Evolutionary conservation across 108 stramenopile genomes (phyloP).

Genomic region (Parmales sp.): DNA sequence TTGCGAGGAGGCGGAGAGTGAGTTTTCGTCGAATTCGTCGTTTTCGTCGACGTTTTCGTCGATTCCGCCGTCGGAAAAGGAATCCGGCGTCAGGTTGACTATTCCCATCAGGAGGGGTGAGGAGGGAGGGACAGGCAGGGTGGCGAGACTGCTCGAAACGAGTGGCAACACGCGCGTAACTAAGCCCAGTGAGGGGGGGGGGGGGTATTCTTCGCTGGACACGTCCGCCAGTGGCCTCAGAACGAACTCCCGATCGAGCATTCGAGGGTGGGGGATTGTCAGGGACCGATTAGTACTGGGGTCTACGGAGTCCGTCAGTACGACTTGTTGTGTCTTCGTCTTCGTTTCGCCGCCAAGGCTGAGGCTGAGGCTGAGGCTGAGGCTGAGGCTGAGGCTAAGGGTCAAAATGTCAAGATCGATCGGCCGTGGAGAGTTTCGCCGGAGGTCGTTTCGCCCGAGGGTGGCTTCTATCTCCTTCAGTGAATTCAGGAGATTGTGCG

Average conservation of each 20-base stretch:
- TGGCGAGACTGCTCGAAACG: too few relatives aligned
- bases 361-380: background rate
- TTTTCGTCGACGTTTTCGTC: background rate
- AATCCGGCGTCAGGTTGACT: constrained; percentile 91
- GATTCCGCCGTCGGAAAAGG: constrained; percentile 89
- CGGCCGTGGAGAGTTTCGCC: constrained; percentile 70
- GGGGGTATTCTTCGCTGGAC: too few relatives aligned
- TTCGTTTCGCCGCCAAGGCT: constrained; percentile 11
- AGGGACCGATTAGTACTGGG: too few relatives aligned
- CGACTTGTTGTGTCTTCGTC: constrained; percentile 19
- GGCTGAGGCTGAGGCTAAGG: background rate
- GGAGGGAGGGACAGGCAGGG: too few relatives aligned
- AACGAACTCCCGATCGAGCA: constrained; percentile 84
- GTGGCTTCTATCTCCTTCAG: constrained; percentile 54
- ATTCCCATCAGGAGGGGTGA: constrained; percentile 89
- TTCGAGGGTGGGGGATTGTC: constrained; percentile 73
- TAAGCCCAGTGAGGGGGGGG: too few relatives aligned
- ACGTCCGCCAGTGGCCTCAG: constrained; percentile 76
- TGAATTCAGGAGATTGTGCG: constrained; percentile 38
- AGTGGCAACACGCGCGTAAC: too few relatives aligned
- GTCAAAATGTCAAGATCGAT: constrained; percentile 76
- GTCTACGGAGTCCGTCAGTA: background rate
- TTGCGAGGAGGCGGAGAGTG: too few relatives aligned
- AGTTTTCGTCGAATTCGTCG: too few relatives aligned
- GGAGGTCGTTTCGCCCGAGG: constrained; percentile 38